Evolutionary conservation across 1,284 basidiomycete species (phyloP), one percentile per base, ranked within the genome.

Genomic region (Melampsora americana): DNA sequence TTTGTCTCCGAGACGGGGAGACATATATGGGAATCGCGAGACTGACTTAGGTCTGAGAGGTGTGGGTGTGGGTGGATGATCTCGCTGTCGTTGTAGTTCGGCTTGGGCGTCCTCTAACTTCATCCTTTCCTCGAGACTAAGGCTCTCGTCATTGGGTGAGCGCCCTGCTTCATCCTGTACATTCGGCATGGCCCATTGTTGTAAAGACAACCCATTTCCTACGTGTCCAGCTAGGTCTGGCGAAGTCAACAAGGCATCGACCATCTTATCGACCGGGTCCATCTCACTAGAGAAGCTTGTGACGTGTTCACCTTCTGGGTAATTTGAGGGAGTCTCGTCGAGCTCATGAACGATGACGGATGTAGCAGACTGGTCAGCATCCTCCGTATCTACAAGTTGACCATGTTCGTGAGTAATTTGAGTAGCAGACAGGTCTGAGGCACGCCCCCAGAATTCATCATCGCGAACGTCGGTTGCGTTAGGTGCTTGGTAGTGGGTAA

Each of bases 231-330:
- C 73, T 35, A 75, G 32, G 30, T 75, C 53, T 28, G 73, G 73
- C 39, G 73, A 75, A 39, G 66, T 68, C 3, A 75, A 46, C 44
- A 75, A 42, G 35, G 39, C 73, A 39, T 75, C 46, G 16, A 75
- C 73, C 73, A 75, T 68, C 35, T 68, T 65, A 48, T 75, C 73
- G 5, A 75, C 73, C 20, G 73, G 73, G 35, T 75, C 73, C 4
- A 62, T 61, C 35, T 67, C 65, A 48, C 66, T 68, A 28, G 73
- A 67, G 12, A 66, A 59, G 42, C 53, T 75, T n/a, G 59, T 35
- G 2, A 35, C 20, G 39, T n/a, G 28, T 66, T 66, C 32, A 26
- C 20, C 32, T 18, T n/a, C 64, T 14, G 26, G 39, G 35, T 66
- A 4, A 16, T 23, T n/a, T 20, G 20, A 4, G 9, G 23, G 18